phyloP scores from a whole-genome alignment of 2,329 filamentous ascomycete species.

The Leptographium galeiforme region DNA sequence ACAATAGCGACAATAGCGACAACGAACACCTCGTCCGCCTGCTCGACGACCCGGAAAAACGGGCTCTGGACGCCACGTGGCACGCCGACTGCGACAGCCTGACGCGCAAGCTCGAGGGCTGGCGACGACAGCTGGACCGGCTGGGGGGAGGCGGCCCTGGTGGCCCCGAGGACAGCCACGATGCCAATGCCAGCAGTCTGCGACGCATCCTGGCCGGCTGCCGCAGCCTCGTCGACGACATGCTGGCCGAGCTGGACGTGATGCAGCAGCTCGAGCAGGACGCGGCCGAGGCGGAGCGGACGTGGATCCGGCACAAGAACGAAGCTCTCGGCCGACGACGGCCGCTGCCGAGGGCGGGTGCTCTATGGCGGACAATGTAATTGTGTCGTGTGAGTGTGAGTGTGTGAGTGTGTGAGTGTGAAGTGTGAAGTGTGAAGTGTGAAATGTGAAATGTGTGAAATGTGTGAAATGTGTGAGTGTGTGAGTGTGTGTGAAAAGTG shows the following conservation, averaged over 20 bases:
- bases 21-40: neutral
- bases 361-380: conserved; percentile 33
- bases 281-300: conserved; percentile 39
- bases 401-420: neutral
- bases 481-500: neutral
- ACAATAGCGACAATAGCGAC: conserved; percentile 14
- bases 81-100: conserved; percentile 42
- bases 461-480: neutral
- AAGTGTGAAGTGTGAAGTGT: neutral
- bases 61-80: conserved; percentile 42
- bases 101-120: conserved; percentile 35
- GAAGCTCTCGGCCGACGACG: conserved; percentile 17
- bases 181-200: conserved; percentile 23
- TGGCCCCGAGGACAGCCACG: neutral
- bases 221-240: conserved; percentile 36
- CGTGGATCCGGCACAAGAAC: conserved; percentile 45
- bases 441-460: neutral
- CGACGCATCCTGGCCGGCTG: conserved; percentile 33
- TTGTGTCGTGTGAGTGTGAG: too few species aligned
- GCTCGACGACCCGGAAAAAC: neutral
- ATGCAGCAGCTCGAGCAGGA: conserved; percentile 51
- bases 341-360: conserved; percentile 21
- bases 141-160: neutral
- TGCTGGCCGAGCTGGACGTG: conserved; percentile 47
- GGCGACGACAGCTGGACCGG: conserved; percentile 7